phyloP scores from a whole-genome alignment of 2,329 filamentous ascomycete genomes.

The Cordyceps sp. region DNA sequence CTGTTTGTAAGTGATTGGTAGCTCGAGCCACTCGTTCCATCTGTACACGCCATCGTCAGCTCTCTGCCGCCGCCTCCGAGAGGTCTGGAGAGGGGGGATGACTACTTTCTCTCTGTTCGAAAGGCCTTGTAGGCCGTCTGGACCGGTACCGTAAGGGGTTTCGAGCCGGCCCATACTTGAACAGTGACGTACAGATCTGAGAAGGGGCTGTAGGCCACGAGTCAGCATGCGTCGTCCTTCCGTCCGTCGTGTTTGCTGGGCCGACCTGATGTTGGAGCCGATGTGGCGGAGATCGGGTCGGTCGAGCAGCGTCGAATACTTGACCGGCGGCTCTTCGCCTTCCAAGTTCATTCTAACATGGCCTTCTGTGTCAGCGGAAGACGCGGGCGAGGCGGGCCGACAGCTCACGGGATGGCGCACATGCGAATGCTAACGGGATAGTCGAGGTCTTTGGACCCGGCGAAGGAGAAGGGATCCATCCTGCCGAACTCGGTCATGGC shows the following conservation, averaged over 20 bases:
- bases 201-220: slow-evolving; percentile 34
- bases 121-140: slow-evolving; percentile 92
- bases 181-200: slow-evolving; percentile 89
- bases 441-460: slow-evolving; percentile 69
- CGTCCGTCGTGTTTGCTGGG: background rate
- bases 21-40: slow-evolving; percentile 93
- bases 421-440: slow-evolving; percentile 54
- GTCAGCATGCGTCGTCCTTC: background rate
- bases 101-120: slow-evolving; percentile 48
- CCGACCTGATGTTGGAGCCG: slow-evolving; percentile 64
- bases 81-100: background rate
- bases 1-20: slow-evolving; percentile 72
- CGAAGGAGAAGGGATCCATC: slow-evolving; percentile 96
- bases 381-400: slow-evolving; percentile 1
- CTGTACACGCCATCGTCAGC: slow-evolving; percentile 17
- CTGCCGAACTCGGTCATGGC: slow-evolving; percentile 21
- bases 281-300: slow-evolving; percentile 70
- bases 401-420: slow-evolving; percentile 20
- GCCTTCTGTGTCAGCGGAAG: no score
- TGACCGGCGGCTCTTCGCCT: slow-evolving; percentile 23
- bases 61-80: background rate
- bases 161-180: slow-evolving; percentile 91
- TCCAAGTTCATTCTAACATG: slow-evolving; percentile 34
- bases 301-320: slow-evolving; percentile 54
- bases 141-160: slow-evolving; percentile 77